A percentile compares a stretch with the other conserved stretches of the same genome.
These are phyloP conservation scores for Hypericum androsaemum DNA, from an alignment of 345 rosid species.

Conservation along the genomic window DNA sequence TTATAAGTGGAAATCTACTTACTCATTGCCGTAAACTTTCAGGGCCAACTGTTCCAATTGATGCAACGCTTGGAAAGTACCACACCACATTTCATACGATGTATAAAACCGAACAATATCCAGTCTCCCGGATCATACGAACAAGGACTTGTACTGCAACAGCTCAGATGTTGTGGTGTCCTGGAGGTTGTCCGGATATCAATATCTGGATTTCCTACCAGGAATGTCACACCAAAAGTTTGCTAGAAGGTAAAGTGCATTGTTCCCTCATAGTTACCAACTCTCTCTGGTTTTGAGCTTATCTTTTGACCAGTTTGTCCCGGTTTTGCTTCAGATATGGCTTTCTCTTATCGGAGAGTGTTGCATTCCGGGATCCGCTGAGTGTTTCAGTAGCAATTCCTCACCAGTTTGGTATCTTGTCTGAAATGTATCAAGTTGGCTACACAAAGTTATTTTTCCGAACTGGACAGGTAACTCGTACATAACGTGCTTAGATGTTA, in stretches of 20 bases:
- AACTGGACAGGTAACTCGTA: constrained; percentile 5
- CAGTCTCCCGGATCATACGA: constrained; percentile 6
- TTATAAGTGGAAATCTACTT: not conserved
- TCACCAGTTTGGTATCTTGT: constrained; percentile 7
- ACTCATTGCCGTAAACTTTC: not conserved
- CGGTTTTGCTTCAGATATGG: constrained; percentile 1
- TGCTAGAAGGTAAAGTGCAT: not conserved
- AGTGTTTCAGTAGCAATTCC: constrained; percentile 3
- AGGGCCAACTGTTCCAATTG: constrained; percentile 3
- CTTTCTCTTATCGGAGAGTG: constrained; percentile 1
- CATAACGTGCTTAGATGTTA: too few relatives aligned
- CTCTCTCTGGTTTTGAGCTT: not conserved
- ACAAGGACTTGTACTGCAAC: constrained; percentile 6
- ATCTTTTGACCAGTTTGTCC: not conserved
- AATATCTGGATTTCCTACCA: not conserved
- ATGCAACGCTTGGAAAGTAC: constrained; percentile 5
- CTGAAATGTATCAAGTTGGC: constrained; percentile 6
- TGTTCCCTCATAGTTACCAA: not conserved
- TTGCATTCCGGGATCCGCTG: not conserved
- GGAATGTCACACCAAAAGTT: constrained; percentile 4
- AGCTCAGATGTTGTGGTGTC: constrained; percentile 6
- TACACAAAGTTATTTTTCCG: constrained; percentile 6
- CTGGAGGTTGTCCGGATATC: constrained; percentile 5
- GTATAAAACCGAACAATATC: constrained; percentile 4
- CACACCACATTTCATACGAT: constrained; percentile 6